Evolutionary conservation across 306 rosid species (phyloP).

Genomic region (Cucumis sativus): Cucumber_9930_V3 NC_026661.2:9691001-9691500

Average conservation of each 20-base stretch:
- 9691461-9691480: slow-evolving; percentile 9
- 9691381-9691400: slow-evolving; percentile 10
- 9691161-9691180: slow-evolving; percentile 61
- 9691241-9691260: slow-evolving; percentile 4
- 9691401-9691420: slow-evolving; percentile 15
- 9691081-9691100: slow-evolving; percentile 40
- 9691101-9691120: slow-evolving; percentile 41
- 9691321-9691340: slow-evolving; percentile 67
- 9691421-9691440: slow-evolving; percentile 8
- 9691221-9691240: slow-evolving; percentile 5
- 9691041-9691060: slow-evolving; percentile 35
- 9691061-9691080: slow-evolving; percentile 52
- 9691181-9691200: slow-evolving; percentile 25
- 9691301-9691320: slow-evolving; percentile 63
- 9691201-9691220: slow-evolving; percentile 17
- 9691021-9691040: neutral
- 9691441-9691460: slow-evolving; percentile 10
- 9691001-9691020: neutral
- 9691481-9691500: slow-evolving; percentile 12
- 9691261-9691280: slow-evolving; percentile 16
- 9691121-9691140: slow-evolving; percentile 44
- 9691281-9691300: slow-evolving; percentile 28
- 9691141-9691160: slow-evolving; percentile 61
- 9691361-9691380: slow-evolving; percentile 55
- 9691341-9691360: slow-evolving; percentile 36